Conservation (phyloP, 2,329 filamentous ascomycete genomes). For the Anthostomella pinea region DNA sequence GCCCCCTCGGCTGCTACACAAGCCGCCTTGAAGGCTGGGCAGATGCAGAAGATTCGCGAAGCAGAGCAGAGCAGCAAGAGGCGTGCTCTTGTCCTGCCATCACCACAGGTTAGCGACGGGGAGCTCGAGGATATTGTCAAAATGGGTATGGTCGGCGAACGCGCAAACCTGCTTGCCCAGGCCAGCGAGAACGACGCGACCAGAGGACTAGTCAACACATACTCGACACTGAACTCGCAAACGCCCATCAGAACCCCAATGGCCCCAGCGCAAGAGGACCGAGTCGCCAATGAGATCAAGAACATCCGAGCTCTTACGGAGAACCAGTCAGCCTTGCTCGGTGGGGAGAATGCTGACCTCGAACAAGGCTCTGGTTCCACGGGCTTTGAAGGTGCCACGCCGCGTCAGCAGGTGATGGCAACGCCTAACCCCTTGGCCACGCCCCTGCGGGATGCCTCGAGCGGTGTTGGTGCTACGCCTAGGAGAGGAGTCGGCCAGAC, state of each 20-base stretch:
- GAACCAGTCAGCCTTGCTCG: constrained; percentile 88
- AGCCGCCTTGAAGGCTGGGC: constrained; percentile 87
- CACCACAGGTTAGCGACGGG: constrained; percentile 86
- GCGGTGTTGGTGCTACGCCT: constrained; percentile 67
- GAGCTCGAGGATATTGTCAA: constrained; percentile 98
- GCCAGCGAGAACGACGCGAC: constrained; percentile 83
- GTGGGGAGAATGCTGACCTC: constrained; percentile 89
- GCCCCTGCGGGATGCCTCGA: constrained; percentile 65
- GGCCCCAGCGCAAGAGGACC: constrained; percentile 88
- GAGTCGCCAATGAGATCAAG: constrained; percentile 92
- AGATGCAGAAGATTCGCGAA: constrained; percentile 91
- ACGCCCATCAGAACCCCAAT: constrained; percentile 90
- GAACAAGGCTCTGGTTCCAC: constrained; percentile 79
- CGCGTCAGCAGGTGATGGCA: constrained; percentile 75
- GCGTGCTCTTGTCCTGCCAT: constrained; percentile 74
- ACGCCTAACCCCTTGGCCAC: constrained; percentile 96
- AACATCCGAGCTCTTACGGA: constrained; percentile 91
- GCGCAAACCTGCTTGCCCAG: constrained; percentile 71
- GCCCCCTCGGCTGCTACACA: constrained; percentile 75
- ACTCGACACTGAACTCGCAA: constrained; percentile 73
- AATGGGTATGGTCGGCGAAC: constrained; percentile 92
- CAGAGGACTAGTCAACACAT: constrained; percentile 81
- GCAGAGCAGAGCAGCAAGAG: constrained; percentile 96
- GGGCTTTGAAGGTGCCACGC: constrained; percentile 81
- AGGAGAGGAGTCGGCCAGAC: constrained; percentile 72